Evolutionary conservation across 2,329 filamentous ascomycete species (phyloP).

Genomic region (Pseudocercospora fijiensis): DNA sequence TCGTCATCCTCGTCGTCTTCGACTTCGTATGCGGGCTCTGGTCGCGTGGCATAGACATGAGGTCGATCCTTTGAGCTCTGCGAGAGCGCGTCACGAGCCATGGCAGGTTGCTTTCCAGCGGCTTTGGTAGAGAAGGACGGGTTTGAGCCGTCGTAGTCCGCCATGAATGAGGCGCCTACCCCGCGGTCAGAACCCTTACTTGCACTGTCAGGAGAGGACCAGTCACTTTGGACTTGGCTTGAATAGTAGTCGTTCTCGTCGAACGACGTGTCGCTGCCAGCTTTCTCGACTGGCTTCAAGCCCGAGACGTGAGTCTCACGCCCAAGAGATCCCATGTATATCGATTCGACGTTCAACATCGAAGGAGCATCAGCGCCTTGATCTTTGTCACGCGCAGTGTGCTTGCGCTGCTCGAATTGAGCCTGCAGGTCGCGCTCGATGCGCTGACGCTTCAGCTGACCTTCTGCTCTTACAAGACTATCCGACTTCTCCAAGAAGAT

Average conservation of each 20-base stretch:
- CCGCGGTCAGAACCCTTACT: constrained; percentile 48
- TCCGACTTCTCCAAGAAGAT: constrained; percentile 84
- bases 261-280: constrained; percentile 61
- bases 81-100: constrained; percentile 11
- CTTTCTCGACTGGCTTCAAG: constrained; percentile 58
- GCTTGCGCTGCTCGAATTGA: constrained; percentile 66
- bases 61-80: constrained; percentile 18
- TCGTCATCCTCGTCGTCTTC: constrained; percentile 35
- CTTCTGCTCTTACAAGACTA: constrained; percentile 76
- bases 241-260: constrained; percentile 97
- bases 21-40: constrained; percentile 21
- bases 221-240: constrained; percentile 76
- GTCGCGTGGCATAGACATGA: constrained; percentile 13
- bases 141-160: constrained; percentile 26
- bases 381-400: constrained; percentile 52
- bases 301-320: constrained; percentile 66
- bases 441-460: constrained; percentile 74
- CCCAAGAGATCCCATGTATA: constrained; percentile 62
- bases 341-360: constrained; percentile 45
- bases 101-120: constrained; percentile 25
- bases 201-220: constrained; percentile 54
- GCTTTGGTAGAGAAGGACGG: constrained; percentile 19
- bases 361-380: constrained; percentile 48
- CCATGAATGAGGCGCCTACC: constrained; percentile 38
- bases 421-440: constrained; percentile 76